phyloP scores from a whole-genome alignment of 2,329 filamentous ascomycete species.

The Aspergillus versicolor region DNA sequence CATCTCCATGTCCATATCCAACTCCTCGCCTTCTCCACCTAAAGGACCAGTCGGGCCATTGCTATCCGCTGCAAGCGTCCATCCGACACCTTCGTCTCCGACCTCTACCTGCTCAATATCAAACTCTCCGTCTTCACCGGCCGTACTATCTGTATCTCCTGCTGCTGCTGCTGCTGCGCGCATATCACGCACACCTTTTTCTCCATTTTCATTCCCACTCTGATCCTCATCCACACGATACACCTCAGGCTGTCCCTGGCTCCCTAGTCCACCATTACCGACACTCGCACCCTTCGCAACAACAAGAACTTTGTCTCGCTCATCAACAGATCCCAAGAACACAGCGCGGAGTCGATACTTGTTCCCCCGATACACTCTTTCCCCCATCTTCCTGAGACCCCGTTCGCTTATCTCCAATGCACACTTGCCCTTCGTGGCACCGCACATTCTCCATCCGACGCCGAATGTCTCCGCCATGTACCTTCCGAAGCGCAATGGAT shows the following conservation, averaged over 20 bases:
- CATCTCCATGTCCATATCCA: neutral
- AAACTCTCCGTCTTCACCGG: neutral
- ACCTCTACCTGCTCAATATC: neutral
- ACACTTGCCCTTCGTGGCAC: constrained; percentile 1
- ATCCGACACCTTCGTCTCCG: neutral
- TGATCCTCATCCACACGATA: neutral
- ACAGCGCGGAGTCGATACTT: constrained; percentile 2
- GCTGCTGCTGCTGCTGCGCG: neutral
- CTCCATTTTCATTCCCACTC: neutral
- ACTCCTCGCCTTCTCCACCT: neutral
- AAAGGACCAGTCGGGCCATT: neutral
- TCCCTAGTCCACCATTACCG: neutral
- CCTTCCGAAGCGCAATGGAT: constrained; percentile 2
- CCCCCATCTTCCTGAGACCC: neutral
- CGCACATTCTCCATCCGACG: constrained; percentile 8
- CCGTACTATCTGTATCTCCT: neutral
- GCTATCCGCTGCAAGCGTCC: neutral
- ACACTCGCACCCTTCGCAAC: constrained; percentile 1
- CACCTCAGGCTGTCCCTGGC: neutral
- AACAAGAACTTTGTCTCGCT: constrained; percentile 12
- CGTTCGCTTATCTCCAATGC: neutral
- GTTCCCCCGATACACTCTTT: neutral
- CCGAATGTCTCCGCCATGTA: constrained; percentile 11
- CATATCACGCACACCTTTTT: neutral
- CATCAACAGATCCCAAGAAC: constrained; percentile 2